Conservation (phyloP, 2,329 filamentous ascomycete genomes). For the Coniochaeta prunicola region DNA sequence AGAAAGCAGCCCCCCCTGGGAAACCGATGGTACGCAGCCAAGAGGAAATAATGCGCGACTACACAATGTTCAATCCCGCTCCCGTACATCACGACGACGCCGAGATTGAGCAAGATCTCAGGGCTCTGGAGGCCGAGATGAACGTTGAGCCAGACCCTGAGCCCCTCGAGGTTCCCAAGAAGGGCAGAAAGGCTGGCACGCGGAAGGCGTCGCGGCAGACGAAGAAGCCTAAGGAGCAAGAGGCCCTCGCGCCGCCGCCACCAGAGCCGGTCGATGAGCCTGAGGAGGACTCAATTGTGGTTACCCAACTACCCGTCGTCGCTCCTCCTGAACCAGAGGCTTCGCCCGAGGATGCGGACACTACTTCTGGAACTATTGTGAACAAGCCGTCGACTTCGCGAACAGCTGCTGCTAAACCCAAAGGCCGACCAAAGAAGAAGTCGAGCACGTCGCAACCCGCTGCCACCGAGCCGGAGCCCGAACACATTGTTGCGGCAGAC, state of each 20-base stretch:
- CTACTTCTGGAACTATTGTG: slow-evolving; percentile 16
- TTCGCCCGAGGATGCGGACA: slow-evolving; percentile 13
- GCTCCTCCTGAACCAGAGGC: slow-evolving; percentile 7
- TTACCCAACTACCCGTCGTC: neutral
- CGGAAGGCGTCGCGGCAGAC: slow-evolving; percentile 47
- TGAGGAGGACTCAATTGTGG: slow-evolving; percentile 7
- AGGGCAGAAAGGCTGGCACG: slow-evolving; percentile 43
- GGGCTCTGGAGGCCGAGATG: slow-evolving; percentile 42
- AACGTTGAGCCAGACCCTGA: slow-evolving; percentile 28
- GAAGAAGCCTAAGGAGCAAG: slow-evolving; percentile 33
- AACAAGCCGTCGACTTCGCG: slow-evolving; percentile 8
- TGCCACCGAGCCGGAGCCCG: slow-evolving; percentile 7
- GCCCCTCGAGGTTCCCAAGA: slow-evolving; percentile 41
- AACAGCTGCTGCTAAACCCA: slow-evolving; percentile 16
- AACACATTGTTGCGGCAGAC: neutral
- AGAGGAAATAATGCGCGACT: slow-evolving; percentile 26
- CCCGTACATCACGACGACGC: slow-evolving; percentile 37
- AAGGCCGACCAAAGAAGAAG: slow-evolving; percentile 25
- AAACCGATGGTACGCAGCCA: slow-evolving; percentile 16
- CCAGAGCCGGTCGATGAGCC: slow-evolving; percentile 13
- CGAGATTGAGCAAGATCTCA: slow-evolving; percentile 43
- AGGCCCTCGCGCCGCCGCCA: slow-evolving; percentile 8
- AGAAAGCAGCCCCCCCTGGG: slow-evolving; percentile 16
- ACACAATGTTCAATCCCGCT: slow-evolving; percentile 45
- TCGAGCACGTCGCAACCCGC: slow-evolving; percentile 11